Evolutionary conservation across 768 basidiomycete species (phyloP).

Genomic region (Chalciporus pseudorubinellus): DNA sequence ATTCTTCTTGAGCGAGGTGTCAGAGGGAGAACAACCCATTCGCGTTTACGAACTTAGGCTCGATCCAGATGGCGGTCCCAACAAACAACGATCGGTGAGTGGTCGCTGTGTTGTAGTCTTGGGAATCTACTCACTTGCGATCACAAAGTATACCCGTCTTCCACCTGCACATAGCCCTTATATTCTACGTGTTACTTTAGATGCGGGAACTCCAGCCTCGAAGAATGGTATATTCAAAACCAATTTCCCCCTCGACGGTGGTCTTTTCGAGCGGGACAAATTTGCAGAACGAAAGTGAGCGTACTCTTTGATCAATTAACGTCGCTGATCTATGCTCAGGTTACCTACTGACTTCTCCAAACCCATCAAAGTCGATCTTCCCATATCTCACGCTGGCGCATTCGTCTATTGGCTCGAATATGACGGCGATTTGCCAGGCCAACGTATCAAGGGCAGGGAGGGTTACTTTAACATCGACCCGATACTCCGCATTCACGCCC

Average conservation of each 20-base stretch:
- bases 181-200: constrained; percentile 84
- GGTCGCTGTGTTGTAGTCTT: background rate
- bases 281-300: constrained; percentile 76
- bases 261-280: constrained; percentile 70
- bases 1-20: constrained; percentile 67
- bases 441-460: constrained; percentile 76
- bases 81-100: constrained; percentile 78
- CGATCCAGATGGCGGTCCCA: constrained; percentile 89
- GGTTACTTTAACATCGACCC: constrained; percentile 98
- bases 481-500: constrained; percentile 69
- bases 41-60: constrained; percentile 84
- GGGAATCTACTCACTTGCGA: constrained; percentile 10
- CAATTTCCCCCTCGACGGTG: constrained; percentile 95
- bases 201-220: constrained; percentile 88
- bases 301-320: background rate
- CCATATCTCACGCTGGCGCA: constrained; percentile 94
- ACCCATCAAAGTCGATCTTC: constrained; percentile 90
- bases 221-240: constrained; percentile 92
- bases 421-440: constrained; percentile 54
- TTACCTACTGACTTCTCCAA: constrained; percentile 85
- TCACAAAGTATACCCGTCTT: constrained; percentile 84
- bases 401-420: constrained; percentile 97
- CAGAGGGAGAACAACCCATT: constrained; percentile 59
- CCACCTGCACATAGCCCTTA: constrained; percentile 90
- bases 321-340: constrained; percentile 40